Conservation (phyloP, 495 filamentous ascomycete species). For the Trichoderma virens region DNA sequence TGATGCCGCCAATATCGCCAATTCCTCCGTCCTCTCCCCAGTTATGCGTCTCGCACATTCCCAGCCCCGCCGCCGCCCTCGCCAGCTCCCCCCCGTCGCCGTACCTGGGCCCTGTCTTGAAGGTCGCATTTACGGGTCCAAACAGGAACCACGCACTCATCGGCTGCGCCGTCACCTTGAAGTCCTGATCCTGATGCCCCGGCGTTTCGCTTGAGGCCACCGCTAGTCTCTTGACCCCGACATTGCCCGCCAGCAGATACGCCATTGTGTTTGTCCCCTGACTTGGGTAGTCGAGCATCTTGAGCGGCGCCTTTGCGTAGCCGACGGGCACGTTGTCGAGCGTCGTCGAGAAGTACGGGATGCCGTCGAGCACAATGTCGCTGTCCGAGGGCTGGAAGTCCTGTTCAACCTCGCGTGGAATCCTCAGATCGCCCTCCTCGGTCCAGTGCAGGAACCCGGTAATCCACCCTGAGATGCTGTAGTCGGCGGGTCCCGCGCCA, state of each 20-base stretch:
- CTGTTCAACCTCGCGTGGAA: background rate
- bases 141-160: conserved; percentile 20
- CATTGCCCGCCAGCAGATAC: conserved; percentile 21
- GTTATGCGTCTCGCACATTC: conserved; percentile 1
- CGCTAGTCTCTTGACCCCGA: conserved; percentile 20
- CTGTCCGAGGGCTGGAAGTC: background rate
- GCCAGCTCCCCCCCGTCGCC: background rate
- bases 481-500: conserved; percentile 20
- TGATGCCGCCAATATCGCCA: background rate
- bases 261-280: conserved; percentile 15
- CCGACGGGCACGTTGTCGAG: conserved; percentile 22
- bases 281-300: conserved; percentile 20
- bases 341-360: conserved; percentile 18
- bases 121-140: conserved; percentile 2
- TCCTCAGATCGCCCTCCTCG: conserved; percentile 21
- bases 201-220: conserved; percentile 11
- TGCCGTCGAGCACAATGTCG: conserved; percentile 16
- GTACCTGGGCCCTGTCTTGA: background rate
- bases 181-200: conserved; percentile 3
- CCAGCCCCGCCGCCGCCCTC: conserved; percentile 3
- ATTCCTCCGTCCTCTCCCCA: background rate
- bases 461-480: conserved; percentile 37
- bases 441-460: conserved; percentile 44
- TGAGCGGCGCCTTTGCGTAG: conserved; percentile 24
- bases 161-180: conserved; percentile 20